Conservation (phyloP, 148 eudicot species). For the Fallopia convolvulus region DNA sequence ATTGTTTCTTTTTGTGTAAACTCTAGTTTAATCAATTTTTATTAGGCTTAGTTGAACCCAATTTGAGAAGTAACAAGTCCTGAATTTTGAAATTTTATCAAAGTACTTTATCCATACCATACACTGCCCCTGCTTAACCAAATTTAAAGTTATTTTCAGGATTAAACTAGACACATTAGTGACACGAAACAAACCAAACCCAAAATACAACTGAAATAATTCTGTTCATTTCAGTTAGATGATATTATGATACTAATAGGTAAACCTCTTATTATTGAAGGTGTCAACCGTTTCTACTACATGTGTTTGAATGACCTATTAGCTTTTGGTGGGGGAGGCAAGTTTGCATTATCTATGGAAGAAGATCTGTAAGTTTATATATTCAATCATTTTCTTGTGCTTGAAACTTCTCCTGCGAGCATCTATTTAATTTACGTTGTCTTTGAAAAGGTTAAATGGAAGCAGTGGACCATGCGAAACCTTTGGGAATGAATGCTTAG, state of each 20-base stretch:
- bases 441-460: constrained; percentile 54
- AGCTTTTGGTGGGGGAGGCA: constrained; percentile 89
- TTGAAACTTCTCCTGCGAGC: background rate
- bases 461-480: constrained; percentile 94
- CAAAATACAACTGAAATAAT: background rate
- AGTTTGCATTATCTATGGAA: constrained; percentile 68
- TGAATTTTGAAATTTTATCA: no score
- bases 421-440: constrained; percentile 2
- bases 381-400: background rate
- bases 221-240: constrained; percentile 1
- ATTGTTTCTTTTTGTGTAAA: no score
- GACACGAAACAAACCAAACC: background rate
- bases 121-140: background rate
- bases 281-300: constrained; percentile 78
- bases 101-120: background rate
- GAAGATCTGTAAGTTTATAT: constrained; percentile 72
- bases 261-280: constrained; percentile 25
- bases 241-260: constrained; percentile 14
- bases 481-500: constrained; percentile 75
- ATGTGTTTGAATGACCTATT: constrained; percentile 68
- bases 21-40: no score
- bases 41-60: no score
- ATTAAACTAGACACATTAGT: background rate
- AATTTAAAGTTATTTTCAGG: background rate
- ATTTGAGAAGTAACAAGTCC: no score